Base-by-base conservation (phyloP, 352 stramenopile genomes). In the Phytopythium chamaehyphon region DNA sequence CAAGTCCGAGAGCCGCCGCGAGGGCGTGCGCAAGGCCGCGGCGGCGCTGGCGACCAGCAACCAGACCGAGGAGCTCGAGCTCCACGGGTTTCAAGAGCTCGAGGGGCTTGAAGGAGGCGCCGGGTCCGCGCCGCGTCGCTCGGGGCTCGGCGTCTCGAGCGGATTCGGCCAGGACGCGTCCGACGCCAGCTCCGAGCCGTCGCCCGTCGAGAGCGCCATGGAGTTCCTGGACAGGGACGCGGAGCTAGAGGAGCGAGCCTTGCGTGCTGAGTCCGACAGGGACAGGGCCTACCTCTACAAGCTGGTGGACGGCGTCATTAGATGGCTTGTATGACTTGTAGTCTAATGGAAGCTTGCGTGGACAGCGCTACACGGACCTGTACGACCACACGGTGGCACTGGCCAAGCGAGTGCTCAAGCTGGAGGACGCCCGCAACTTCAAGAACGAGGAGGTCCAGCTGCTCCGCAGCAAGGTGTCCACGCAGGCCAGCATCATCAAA, bases 211-310 rank as follows among this genome's bases (percentile, higher is more conserved):
- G n/a, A 83, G 5, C 28, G 28, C 70, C 3, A 73, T 78, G 40
- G 52, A 81, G 33, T 91, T 89, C 57, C 51, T 91, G 0, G 69
- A 69, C 26, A 80, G 76, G 37, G 72, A 87, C 28, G 55, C 79
- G 2, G 67, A 83, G 45, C 70, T 88, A 36, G 76, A 88, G 43
- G 74, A 89, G 48, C 64, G 64, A 23, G 71, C 66, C n/a, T 61
- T 76, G 22, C 67, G 64, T 2, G 63, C 71, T 46, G 84, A 83
- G 58, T 86, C 76, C 15, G 77, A 86, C 35, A 72, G 54, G 26
- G 73, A 88, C 35, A 69, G 71, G 15, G 74, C 74, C 19, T 85
- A 69, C 44, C 54, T 91, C 39, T 91, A 87, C 76, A 89, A 91
- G 40, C 87, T 87, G 65, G 78, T 88, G 43, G 11, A 55, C 31